These are phyloP conservation scores for Crotalaria pallida DNA, from an alignment of 306 rosid species.

Conservation along the genomic window DNA sequence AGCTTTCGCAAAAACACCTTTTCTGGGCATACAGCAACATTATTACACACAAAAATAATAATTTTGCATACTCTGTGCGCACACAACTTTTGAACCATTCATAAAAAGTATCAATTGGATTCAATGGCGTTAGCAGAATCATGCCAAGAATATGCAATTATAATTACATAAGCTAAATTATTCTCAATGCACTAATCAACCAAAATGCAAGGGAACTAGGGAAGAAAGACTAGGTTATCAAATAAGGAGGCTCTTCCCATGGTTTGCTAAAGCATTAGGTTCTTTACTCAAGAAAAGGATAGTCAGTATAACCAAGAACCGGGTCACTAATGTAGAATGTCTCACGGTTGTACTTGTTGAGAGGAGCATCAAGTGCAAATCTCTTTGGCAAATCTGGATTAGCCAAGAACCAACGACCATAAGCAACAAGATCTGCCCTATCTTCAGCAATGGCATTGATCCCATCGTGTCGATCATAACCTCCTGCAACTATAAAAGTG, in stretches of 20 bases:
- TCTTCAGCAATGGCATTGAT: slow-evolving; percentile 40
- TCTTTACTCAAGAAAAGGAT: slow-evolving; percentile 49
- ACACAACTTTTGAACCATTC: background rate
- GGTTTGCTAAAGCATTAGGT: background rate
- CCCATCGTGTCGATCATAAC: slow-evolving; percentile 45
- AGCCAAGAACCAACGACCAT: slow-evolving; percentile 46
- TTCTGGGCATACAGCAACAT: background rate
- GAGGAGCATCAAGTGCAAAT: slow-evolving; percentile 50
- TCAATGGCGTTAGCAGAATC: background rate
- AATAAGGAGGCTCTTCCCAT: background rate
- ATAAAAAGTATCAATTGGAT: background rate
- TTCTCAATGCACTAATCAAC: background rate
- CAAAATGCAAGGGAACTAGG: background rate
- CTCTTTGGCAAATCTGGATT: slow-evolving; percentile 72
- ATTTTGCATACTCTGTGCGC: background rate
- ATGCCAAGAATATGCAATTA: background rate
- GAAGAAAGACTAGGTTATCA: background rate
- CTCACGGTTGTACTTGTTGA: slow-evolving; percentile 45
- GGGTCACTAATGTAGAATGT: slow-evolving; percentile 54
- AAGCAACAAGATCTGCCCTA: slow-evolving; percentile 39
- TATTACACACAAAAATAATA: background rate
- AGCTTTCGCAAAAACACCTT: background rate
- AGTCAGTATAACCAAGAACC: slow-evolving; percentile 51
- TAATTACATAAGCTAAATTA: background rate
- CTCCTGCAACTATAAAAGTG: slow-evolving; percentile 51